These are phyloP conservation scores for Tagetes erecta DNA, from an alignment of 129 eudicot genomes.

Conservation along the genomic window DNA sequence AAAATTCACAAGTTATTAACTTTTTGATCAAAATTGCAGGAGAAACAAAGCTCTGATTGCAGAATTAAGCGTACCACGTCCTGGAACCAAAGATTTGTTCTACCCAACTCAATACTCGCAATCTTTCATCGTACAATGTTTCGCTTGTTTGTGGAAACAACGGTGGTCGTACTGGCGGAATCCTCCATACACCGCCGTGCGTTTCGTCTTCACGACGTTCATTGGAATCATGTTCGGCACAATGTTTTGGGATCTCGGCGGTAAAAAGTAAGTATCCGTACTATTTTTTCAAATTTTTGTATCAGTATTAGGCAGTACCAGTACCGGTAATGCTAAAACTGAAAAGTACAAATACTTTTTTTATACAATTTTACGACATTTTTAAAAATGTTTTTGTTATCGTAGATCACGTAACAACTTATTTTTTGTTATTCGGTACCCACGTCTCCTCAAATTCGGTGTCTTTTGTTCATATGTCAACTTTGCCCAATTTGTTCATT, in stretches of 20 bases:
- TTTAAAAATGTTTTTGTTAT: too few species aligned
- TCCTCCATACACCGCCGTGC: conserved; percentile 81
- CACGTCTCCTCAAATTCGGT: too few species aligned
- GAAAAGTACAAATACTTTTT: too few species aligned
- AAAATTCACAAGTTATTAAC: not conserved
- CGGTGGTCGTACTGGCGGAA: conserved; percentile 87
- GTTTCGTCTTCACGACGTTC: conserved; percentile 66
- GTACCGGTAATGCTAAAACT: too few species aligned
- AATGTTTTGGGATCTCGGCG: conserved; percentile 81
- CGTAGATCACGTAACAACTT: too few species aligned
- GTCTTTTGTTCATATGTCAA: not conserved
- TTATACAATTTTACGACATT: too few species aligned
- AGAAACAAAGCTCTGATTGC: conserved; percentile 30
- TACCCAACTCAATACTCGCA: conserved; percentile 60
- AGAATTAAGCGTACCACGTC: conserved; percentile 28
- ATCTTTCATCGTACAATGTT: conserved; percentile 59
- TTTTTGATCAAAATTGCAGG: conserved; percentile 15
- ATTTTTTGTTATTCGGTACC: too few species aligned
- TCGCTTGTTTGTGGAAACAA: conserved; percentile 90
- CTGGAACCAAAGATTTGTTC: conserved; percentile 28
- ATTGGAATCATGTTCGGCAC: conserved; percentile 76
- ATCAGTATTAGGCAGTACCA: too few species aligned
- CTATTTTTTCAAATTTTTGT: too few species aligned
- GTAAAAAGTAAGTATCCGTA: conserved; percentile 43
- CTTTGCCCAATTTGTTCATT: not conserved